Evolutionary conservation across 2,329 filamentous ascomycete species (phyloP), one percentile per base, ranked within the genome.

Genomic region (Arthroderma sp.): DNA sequence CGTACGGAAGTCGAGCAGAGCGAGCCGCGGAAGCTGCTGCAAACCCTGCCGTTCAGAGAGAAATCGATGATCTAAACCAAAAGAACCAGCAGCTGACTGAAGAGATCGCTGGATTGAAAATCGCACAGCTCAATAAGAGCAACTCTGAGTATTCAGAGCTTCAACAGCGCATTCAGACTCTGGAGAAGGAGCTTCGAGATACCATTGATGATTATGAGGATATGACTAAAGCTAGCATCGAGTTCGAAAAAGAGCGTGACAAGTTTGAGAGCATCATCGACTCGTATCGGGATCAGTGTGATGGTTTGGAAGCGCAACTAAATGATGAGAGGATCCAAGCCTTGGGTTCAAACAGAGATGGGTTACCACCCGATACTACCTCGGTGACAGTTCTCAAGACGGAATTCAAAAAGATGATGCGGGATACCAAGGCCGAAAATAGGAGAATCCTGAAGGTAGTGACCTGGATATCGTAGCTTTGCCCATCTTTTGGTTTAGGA

Each of bases 321-420:
- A 74, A 70, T 46, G 82, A 85, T 53, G 81, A 84, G 57, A 76
- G 74, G 56, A 75, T 85, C 52, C 72, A 73, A 49, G 78, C 72
- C 72, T 64, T 86, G 54, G 81, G 80, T 4, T 65, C 75, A 30
- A 74, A 70, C 57, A 75, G 72, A 54, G 56, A 61, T 41, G 58
- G 57, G 37, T 50, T 53, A 43, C 47, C 65, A 44, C 56, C 61
- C 9, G 77, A 80, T 51, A 74, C 69, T 6, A 84, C 78, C 7
- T 83, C 78, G 53, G 80, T 78, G 27, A 75, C 75, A 63, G 78
- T 84, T 36, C 57, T 86, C 56, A 78, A 79, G 62, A 80, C 79
- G 50, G 82, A 86, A 59, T 86, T 86, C 59, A 83, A 83, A 68
- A 84, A 82, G 67, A 85, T 85, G 81, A 84, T 85, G 80, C 72